Conservation (phyloP, 352 stramenopile species). For the Phytophthora macrochlamydospora region DNA sequence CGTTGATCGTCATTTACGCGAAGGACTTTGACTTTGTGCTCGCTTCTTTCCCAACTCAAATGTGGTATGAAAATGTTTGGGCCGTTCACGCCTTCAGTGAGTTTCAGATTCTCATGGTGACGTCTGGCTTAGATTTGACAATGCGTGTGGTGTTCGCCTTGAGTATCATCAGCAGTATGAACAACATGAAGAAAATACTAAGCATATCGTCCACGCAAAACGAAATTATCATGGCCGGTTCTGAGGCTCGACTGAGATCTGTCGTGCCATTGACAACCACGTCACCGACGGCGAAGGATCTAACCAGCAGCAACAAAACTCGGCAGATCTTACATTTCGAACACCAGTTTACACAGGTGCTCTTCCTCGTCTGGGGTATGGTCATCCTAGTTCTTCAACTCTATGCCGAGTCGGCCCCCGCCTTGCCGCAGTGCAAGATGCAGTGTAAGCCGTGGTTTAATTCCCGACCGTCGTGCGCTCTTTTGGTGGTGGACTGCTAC, state of each 20-base stretch:
- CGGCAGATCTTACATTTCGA: not conserved
- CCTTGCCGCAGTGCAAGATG: slow-evolving; percentile 20
- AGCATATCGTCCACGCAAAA: not conserved
- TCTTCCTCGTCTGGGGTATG: slow-evolving; percentile 21
- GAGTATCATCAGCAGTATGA: slow-evolving; percentile 22
- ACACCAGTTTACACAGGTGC: not conserved
- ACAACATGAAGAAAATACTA: slow-evolving; percentile 35
- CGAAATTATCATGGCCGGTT: not conserved
- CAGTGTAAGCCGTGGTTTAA: slow-evolving; percentile 34
- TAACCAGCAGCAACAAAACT: not conserved
- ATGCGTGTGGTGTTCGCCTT: slow-evolving; percentile 23
- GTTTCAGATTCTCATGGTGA: slow-evolving; percentile 35
- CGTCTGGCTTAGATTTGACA: slow-evolving; percentile 20
- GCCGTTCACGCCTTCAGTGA: slow-evolving; percentile 37
- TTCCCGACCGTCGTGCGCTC: slow-evolving; percentile 24
- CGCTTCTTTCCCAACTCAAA: slow-evolving; percentile 7
- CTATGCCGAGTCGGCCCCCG: slow-evolving; percentile 18
- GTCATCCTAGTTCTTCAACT: slow-evolving; percentile 21
- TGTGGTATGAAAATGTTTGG: slow-evolving; percentile 43
- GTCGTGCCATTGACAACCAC: slow-evolving; percentile 1
- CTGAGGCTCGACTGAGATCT: not conserved
- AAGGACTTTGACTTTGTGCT: slow-evolving; percentile 19
- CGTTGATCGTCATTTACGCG: slow-evolving; percentile 9
- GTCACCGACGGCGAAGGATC: not conserved
- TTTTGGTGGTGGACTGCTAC: slow-evolving; percentile 37